Percentiles rank a stretch among this genome's conserved stretches.
phyloP scores from a whole-genome alignment of 2,329 filamentous ascomycete species.

The Orbilia oligospora region DNA sequence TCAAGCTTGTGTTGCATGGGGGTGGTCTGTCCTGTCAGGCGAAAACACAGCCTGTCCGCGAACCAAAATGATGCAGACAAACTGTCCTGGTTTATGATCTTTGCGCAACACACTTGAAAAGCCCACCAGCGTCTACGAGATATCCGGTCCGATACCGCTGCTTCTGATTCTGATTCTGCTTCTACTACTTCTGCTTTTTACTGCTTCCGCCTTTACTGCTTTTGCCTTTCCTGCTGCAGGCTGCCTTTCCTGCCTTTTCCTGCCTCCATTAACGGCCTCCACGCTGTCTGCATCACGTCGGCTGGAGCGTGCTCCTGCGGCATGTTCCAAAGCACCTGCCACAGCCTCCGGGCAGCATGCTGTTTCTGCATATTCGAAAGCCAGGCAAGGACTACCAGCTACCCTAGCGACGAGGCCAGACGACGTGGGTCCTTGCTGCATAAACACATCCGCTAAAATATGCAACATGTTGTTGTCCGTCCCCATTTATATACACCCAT shows the following conservation, averaged over 20 bases:
- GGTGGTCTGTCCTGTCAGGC: constrained; percentile 13
- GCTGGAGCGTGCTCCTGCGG: constrained; percentile 28
- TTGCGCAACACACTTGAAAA: background rate
- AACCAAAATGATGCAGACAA: constrained; percentile 3
- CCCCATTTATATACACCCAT: constrained; percentile 53
- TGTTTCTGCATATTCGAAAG: constrained; percentile 29
- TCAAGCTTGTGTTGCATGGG: constrained; percentile 48
- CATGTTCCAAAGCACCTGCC: constrained; percentile 1
- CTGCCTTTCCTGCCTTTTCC: constrained; percentile 33
- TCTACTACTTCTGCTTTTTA: constrained; percentile 16
- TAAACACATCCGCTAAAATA: constrained; percentile 61
- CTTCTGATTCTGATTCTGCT: background rate
- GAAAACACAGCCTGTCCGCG: constrained; percentile 18
- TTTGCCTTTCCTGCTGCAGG: constrained; percentile 22
- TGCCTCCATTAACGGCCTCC: constrained; percentile 9
- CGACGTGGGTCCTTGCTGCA: constrained; percentile 55
- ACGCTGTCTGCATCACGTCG: constrained; percentile 51
- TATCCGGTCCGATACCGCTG: constrained; percentile 53
- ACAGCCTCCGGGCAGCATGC: constrained; percentile 21
- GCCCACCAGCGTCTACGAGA: constrained; percentile 11
- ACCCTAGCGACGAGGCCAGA: constrained; percentile 53
- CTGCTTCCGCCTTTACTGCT: too few species aligned
- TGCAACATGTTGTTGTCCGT: constrained; percentile 61
- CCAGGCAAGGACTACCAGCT: constrained; percentile 22
- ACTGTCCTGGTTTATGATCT: background rate